Evolutionary conservation across 345 rosid genomes (phyloP), one percentile per base, ranked within the genome.

Genomic region (Populus davidiana): DNA sequence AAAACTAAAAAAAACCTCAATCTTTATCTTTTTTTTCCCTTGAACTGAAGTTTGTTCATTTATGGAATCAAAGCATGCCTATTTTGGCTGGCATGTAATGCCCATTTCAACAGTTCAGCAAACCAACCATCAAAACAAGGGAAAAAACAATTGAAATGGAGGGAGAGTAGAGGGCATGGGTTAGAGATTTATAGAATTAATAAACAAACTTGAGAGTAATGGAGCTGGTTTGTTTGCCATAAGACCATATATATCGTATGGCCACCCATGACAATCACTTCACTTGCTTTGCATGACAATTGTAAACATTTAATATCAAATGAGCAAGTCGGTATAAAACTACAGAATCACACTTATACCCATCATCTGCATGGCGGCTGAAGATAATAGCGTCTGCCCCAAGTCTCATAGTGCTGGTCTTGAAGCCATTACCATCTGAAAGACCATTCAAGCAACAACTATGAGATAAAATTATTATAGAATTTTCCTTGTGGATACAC

Each of bases 351-450:
- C 64, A 80, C 75, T 77, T 92, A 80, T 78, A 94, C 98, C 92
- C 85, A 59, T 93, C 70, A 61, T 83, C 78, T 63, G 71, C 7
- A 82, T 86, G 89, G 77, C 98, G 89, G 85, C 36, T 95, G 89
- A 95, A 92, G 78, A 95, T 96, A 47, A 95, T 85, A 67, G 89
- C 99, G 84, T 93, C 99, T 69, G 94, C 98, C 79, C 99, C 98
- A 79, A 95, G 97, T 84, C 99, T 89, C 97, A 92, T 93, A 74
- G 98, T 86, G 86, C 99, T 91, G 17, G 99, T 95, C 91, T 95
- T 95, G 88, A 93, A 95, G 81, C 99, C 98, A 86, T 95, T 95
- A 17, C 98, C 99, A 88, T 95, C 99, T 93, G 86, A 72, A 90
- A 85, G 80, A 74, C 75, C 79, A 87, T 36, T 79, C 73, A 80